phyloP scores from a whole-genome alignment of 805 yeast genomes.

The Kodamaea nitidulidarum region DNA sequence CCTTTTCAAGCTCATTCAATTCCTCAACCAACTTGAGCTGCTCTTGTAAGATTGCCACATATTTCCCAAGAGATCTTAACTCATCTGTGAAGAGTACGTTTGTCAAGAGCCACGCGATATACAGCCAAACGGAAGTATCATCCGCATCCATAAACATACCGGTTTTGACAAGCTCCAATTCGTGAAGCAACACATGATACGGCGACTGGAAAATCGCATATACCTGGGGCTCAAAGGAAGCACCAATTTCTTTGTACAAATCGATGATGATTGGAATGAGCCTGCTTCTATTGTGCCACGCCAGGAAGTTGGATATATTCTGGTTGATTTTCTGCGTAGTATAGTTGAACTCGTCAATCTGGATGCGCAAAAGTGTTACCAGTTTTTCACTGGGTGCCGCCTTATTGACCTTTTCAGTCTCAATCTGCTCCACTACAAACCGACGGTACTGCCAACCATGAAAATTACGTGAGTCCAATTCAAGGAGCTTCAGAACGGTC shows the following conservation, averaged over 20 bases:
- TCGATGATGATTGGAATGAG: slow-evolving; percentile 53
- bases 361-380: slow-evolving; percentile 21
- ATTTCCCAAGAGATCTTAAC: slow-evolving; percentile 19
- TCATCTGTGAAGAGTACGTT: slow-evolving; percentile 36
- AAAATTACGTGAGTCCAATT: slow-evolving; percentile 75
- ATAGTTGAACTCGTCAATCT: slow-evolving; percentile 60
- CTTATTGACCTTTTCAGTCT: slow-evolving; percentile 14
- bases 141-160: slow-evolving; percentile 92
- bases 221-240: slow-evolving; percentile 4
- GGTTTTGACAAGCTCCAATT: slow-evolving; percentile 64
- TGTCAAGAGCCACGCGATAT: slow-evolving; percentile 72
- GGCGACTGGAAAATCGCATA: slow-evolving; percentile 26
- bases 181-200: slow-evolving; percentile 44
- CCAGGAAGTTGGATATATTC: slow-evolving; percentile 89
- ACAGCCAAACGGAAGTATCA: slow-evolving; percentile 91
- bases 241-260: slow-evolving; percentile 5
- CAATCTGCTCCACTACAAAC: slow-evolving; percentile 49
- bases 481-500: slow-evolving; percentile 64
- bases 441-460: slow-evolving; percentile 97
- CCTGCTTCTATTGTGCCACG: slow-evolving; percentile 88
- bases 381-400: slow-evolving; percentile 7
- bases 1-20: slow-evolving; percentile 68
- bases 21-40: slow-evolving; percentile 53
- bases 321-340: slow-evolving; percentile 75
- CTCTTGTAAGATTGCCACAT: slow-evolving; percentile 35